Percentiles rank a stretch among this genome's conserved stretches.
Conservation (phyloP, 2,329 filamentous ascomycete species). For the Trichophyton equinum region DNA sequence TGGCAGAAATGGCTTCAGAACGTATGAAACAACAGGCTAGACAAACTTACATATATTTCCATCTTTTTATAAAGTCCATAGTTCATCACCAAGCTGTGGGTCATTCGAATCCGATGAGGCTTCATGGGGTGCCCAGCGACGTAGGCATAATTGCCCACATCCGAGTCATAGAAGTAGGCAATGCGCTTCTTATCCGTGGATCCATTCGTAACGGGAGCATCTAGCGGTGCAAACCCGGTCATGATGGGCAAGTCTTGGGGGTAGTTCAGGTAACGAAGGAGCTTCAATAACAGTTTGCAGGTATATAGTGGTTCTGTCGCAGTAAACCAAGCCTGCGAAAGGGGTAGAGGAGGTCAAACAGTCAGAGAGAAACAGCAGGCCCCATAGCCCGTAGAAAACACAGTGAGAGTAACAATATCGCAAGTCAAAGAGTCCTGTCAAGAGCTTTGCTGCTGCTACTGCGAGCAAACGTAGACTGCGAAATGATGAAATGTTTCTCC, state of each 20-base stretch:
- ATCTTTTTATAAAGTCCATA: conserved; percentile 62
- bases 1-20: background rate
- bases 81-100: conserved; percentile 55
- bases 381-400: background rate
- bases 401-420: background rate
- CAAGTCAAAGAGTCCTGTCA: background rate
- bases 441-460: background rate
- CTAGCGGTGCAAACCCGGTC: conserved; percentile 44
- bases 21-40: background rate
- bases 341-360: background rate
- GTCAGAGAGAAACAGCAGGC: background rate
- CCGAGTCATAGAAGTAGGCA: conserved; percentile 96
- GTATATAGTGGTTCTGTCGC: background rate
- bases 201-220: conserved; percentile 40
- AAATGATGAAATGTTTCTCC: background rate
- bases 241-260: conserved; percentile 24
- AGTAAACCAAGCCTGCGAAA: background rate
- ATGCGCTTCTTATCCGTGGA: conserved; percentile 60
- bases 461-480: background rate
- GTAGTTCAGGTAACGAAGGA: background rate
- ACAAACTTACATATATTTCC: conserved; percentile 51
- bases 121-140: conserved; percentile 62
- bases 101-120: conserved; percentile 56
- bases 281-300: background rate
- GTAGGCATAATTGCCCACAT: conserved; percentile 97